Conservation (phyloP, 2,329 filamentous ascomycete genomes). For the Fusarium liriodendri region DNA sequence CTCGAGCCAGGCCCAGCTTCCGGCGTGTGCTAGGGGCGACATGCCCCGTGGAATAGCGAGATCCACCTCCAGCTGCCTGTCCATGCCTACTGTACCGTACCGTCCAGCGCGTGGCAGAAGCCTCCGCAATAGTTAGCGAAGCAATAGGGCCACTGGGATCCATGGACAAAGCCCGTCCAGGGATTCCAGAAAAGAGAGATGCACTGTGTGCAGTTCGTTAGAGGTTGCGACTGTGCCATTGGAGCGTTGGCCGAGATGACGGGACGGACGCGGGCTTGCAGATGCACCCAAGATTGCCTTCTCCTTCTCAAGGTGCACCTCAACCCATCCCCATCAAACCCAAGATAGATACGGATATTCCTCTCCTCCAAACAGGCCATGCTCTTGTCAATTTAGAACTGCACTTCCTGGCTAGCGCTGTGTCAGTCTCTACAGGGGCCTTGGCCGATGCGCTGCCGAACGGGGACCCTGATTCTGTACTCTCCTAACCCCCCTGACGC, state of each 20-base stretch:
- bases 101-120: conserved; percentile 29
- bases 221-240: conserved; percentile 18
- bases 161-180: conserved; percentile 7
- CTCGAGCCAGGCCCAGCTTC: not conserved
- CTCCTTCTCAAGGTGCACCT: conserved; percentile 5
- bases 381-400: conserved; percentile 17
- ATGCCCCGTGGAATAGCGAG: conserved; percentile 1
- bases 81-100: conserved; percentile 7
- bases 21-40: not conserved
- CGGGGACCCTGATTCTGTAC: conserved; percentile 38
- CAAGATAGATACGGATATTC: not conserved
- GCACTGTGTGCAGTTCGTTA: conserved; percentile 19
- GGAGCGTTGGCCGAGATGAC: conserved; percentile 3
- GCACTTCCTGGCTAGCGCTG: conserved; percentile 33
- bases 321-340: conserved; percentile 12
- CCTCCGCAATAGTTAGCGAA: conserved; percentile 21
- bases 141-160: conserved; percentile 23
- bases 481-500: conserved; percentile 23
- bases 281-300: conserved; percentile 17
- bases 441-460: conserved; percentile 16
- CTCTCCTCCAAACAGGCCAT: conserved; percentile 3
- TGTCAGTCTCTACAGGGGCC: conserved; percentile 39
- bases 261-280: not conserved
- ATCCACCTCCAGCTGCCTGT: conserved; percentile 28
- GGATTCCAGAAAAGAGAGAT: not conserved